Conservation (phyloP, 2,329 filamentous ascomycete species). For the Passalora sequoiae region DNA sequence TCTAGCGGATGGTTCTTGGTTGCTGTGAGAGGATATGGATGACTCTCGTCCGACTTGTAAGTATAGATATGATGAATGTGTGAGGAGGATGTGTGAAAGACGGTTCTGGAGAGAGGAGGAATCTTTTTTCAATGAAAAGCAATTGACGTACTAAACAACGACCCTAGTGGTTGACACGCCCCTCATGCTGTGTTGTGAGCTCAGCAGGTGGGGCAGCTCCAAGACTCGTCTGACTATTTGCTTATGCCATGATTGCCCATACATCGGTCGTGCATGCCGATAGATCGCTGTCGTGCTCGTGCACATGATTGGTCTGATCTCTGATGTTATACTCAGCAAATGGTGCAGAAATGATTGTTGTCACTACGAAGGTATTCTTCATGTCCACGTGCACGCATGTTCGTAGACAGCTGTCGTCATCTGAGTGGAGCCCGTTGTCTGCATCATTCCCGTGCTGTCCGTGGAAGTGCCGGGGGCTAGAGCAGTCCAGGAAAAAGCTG, state of each 20-base stretch:
- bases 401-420: not conserved
- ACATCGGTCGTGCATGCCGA: not conserved
- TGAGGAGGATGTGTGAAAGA: not conserved
- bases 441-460: slow-evolving; percentile 1
- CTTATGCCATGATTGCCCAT: slow-evolving; percentile 7
- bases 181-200: too few species aligned
- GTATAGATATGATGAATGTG: not conserved
- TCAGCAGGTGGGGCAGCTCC: too few species aligned
- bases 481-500: too few species aligned
- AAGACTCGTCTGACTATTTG: too few species aligned
- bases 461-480: too few species aligned
- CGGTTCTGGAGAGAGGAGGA: not conserved
- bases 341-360: too few species aligned
- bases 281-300: too few species aligned
- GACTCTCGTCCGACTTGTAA: slow-evolving; percentile 1
- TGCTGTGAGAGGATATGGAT: not conserved
- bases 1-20: slow-evolving; percentile 14
- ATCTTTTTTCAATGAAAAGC: not conserved
- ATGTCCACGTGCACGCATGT: too few species aligned
- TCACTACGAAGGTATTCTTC: too few species aligned
- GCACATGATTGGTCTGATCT: too few species aligned
- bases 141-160: not conserved
- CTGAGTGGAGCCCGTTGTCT: not conserved
- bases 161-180: too few species aligned
- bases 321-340: too few species aligned